phyloP scores from a whole-genome alignment of 768 basidiomycete species.

The Tricholoma flavovirens region DNA sequence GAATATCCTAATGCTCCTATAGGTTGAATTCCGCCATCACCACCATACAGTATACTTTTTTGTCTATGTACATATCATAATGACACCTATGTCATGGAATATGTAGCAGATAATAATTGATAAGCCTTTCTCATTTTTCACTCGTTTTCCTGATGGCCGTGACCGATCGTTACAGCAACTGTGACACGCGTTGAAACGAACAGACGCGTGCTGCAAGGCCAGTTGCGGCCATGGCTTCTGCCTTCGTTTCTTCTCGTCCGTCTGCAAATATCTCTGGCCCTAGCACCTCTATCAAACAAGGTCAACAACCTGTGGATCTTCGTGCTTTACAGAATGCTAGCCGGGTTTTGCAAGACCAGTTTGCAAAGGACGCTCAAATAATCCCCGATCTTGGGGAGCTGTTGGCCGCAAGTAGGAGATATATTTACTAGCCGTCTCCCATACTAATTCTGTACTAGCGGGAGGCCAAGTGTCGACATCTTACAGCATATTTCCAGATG shows the following conservation, averaged over 20 bases:
- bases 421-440: neutral
- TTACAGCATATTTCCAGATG: conserved; percentile 74
- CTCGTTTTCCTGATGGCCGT: no score
- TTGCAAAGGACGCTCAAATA: conserved; percentile 66
- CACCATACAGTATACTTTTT: no score
- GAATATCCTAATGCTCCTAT: no score
- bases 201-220: neutral
- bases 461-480: conserved; percentile 66
- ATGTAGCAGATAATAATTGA: no score
- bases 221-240: conserved; percentile 13
- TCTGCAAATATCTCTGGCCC: conserved; percentile 7
- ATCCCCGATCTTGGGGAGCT: conserved; percentile 74
- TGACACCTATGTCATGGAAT: no score
- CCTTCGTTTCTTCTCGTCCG: conserved; percentile 15
- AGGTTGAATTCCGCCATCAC: no score
- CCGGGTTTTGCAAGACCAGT: conserved; percentile 59
- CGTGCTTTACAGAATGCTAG: conserved; percentile 60
- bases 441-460: conserved; percentile 31
- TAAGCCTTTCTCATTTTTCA: no score
- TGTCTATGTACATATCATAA: no score
- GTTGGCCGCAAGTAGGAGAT: conserved; percentile 49
- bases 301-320: conserved; percentile 46
- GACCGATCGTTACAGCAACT: neutral
- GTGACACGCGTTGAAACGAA: neutral
- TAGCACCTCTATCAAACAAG: neutral